Evolutionary conservation across 345 rosid genomes (phyloP).

Genomic region (Ceriops tagal): DNA sequence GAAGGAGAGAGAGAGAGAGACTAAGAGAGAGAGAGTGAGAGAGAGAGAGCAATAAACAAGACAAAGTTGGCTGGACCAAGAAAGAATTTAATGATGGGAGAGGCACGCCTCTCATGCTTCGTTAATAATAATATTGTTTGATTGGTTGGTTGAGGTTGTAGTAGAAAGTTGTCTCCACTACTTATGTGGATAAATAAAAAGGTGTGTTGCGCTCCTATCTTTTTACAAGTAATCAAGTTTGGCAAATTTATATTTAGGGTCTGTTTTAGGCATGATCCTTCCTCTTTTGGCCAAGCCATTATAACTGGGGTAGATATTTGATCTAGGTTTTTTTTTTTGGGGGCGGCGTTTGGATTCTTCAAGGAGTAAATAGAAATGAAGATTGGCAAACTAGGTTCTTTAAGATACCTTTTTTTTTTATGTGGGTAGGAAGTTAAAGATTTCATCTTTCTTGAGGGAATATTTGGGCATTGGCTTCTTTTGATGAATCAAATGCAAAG

Average conservation of each 20-base stretch:
- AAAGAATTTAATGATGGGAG: constrained; percentile 10
- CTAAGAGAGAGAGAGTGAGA: neutral
- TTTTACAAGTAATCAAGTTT: neutral
- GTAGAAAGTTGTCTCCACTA: constrained; percentile 5
- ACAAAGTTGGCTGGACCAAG: neutral
- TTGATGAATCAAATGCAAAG: neutral
- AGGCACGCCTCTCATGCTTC: constrained; percentile 10
- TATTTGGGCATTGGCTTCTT: neutral
- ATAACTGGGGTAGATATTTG: neutral
- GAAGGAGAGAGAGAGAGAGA: neutral
- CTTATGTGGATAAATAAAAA: neutral
- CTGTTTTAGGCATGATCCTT: neutral
- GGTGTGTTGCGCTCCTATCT: neutral
- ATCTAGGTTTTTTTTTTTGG: neutral
- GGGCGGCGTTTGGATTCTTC: neutral
- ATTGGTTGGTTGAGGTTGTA: constrained; percentile 7
- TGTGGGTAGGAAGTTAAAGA: neutral
- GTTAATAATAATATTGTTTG: neutral
- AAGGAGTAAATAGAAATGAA: neutral
- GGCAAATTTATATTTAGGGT: neutral
- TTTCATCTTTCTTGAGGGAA: neutral
- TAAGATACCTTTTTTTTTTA: neutral
- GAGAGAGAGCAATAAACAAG: neutral
- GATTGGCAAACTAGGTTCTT: neutral
- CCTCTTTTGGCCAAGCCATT: neutral